phyloP scores from a whole-genome alignment of 495 filamentous ascomycete genomes.

The Podospora appendiculata region DNA sequence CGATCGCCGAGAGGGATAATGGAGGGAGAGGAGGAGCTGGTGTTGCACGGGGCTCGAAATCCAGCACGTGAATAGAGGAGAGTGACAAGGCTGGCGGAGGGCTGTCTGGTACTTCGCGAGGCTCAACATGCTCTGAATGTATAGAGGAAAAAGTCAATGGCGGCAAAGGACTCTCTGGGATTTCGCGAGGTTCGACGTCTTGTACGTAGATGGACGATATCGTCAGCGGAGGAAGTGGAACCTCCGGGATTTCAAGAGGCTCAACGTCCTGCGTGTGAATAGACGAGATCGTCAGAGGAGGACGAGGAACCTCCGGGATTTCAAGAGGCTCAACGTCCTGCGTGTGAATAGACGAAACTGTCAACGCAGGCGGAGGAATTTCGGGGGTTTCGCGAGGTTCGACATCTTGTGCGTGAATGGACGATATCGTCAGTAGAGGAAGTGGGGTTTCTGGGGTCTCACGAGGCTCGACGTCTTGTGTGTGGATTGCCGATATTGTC shows the following conservation, averaged over 20 bases:
- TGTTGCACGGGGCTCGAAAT: too few relatives aligned
- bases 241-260: not conserved
- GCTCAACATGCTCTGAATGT: constrained; percentile 39
- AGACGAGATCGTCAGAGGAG: not conserved
- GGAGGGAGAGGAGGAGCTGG: constrained; percentile 1
- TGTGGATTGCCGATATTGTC: not conserved
- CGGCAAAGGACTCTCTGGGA: constrained; percentile 1
- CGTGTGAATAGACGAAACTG: not conserved
- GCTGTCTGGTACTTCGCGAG: constrained; percentile 6
- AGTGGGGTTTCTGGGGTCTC: not conserved
- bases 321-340: not conserved
- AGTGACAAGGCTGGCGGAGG: too few relatives aligned
- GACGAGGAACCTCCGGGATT: not conserved
- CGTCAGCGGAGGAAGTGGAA: too few relatives aligned
- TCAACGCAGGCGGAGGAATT: not conserved
- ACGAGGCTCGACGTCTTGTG: not conserved
- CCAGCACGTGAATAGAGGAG: too few relatives aligned
- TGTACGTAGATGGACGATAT: too few relatives aligned
- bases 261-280: constrained; percentile 10
- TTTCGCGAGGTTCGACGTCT: too few relatives aligned
- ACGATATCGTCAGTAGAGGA: not conserved
- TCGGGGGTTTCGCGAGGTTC: not conserved
- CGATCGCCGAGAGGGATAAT: constrained; percentile 14
- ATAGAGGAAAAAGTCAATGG: constrained; percentile 14
- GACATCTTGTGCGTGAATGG: not conserved